Conservation (phyloP, 176 grass and related monocot species). For the Elymus sibiricus region DNA sequence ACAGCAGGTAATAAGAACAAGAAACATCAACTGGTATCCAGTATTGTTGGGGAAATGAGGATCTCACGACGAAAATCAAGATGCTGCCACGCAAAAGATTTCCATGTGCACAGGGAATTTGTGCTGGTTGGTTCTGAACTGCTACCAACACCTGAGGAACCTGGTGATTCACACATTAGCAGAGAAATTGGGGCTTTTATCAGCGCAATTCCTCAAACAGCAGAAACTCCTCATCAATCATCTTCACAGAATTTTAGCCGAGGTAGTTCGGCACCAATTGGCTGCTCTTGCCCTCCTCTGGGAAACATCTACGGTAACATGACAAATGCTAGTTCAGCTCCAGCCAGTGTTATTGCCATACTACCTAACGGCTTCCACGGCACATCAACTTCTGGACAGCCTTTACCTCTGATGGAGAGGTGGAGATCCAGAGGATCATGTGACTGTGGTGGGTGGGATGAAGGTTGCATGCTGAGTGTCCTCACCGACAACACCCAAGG, state of each 20-base stretch:
- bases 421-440: constrained; percentile 83
- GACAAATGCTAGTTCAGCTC: constrained; percentile 24
- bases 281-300: constrained; percentile 27
- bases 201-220: constrained; percentile 31
- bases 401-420: constrained; percentile 75
- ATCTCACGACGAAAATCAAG: constrained; percentile 45
- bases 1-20: constrained; percentile 65
- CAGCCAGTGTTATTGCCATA: constrained; percentile 44
- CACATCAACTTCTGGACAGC: constrained; percentile 43
- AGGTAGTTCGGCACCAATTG: neutral
- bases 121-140: constrained; percentile 71
- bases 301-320: constrained; percentile 30
- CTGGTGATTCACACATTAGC: constrained; percentile 39
- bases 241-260: constrained; percentile 9
- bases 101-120: constrained; percentile 60
- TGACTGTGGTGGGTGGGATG: constrained; percentile 98
- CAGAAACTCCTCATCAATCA: constrained; percentile 31
- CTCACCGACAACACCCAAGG: constrained; percentile 39
- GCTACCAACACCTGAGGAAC: constrained; percentile 37
- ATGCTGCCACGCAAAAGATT: constrained; percentile 34
- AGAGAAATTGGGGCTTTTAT: constrained; percentile 77
- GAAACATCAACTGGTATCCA: constrained; percentile 67
- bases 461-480: constrained; percentile 73
- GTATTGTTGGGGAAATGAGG: constrained; percentile 61
- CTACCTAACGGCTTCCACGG: constrained; percentile 82